Conservation (phyloP, 371 early-diverging fungal species). For the Lichtheimia corymbifera region DNA sequence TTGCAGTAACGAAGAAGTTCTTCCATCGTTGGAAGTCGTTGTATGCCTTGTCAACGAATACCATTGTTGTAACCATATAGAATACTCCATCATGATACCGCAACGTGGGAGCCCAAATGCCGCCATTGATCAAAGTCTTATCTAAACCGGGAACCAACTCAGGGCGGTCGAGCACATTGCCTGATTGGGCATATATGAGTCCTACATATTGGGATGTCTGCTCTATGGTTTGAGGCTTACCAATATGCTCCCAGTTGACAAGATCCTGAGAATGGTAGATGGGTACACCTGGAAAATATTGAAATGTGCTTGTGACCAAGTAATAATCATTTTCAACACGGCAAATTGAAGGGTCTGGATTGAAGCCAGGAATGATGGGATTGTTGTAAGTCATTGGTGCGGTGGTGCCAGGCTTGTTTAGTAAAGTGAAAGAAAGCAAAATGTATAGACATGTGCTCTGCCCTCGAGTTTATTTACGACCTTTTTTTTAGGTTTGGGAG, state of each 20-base stretch:
- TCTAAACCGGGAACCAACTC: slow-evolving; percentile 15
- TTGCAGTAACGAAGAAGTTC: slow-evolving; percentile 18
- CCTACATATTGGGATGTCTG: no score
- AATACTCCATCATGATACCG: slow-evolving; percentile 23
- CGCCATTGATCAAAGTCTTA: slow-evolving; percentile 17
- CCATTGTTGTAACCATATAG: slow-evolving; percentile 17
- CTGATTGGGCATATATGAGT: slow-evolving; percentile 5
- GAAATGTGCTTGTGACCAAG: slow-evolving; percentile 37
- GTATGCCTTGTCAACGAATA: slow-evolving; percentile 5
- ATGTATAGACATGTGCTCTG: no score
- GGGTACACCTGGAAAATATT: slow-evolving; percentile 36
- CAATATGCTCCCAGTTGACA: slow-evolving; percentile 15
- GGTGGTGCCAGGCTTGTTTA: background rate
- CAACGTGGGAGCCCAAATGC: slow-evolving; percentile 30
- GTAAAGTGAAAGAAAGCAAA: background rate
- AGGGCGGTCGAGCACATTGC: slow-evolving; percentile 21
- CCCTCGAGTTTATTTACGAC: background rate
- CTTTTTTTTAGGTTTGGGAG: background rate
- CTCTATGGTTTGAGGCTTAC: background rate
- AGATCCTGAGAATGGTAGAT: slow-evolving; percentile 28
- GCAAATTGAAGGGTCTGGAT: slow-evolving; percentile 31
- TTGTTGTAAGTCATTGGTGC: slow-evolving; percentile 12
- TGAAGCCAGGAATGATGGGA: slow-evolving; percentile 29
- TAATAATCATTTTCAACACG: slow-evolving; percentile 31
- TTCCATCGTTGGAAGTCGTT: slow-evolving; percentile 11